Conservation (phyloP, 495 filamentous ascomycete genomes). For the Penicillium macrosclerotiorum region DNA sequence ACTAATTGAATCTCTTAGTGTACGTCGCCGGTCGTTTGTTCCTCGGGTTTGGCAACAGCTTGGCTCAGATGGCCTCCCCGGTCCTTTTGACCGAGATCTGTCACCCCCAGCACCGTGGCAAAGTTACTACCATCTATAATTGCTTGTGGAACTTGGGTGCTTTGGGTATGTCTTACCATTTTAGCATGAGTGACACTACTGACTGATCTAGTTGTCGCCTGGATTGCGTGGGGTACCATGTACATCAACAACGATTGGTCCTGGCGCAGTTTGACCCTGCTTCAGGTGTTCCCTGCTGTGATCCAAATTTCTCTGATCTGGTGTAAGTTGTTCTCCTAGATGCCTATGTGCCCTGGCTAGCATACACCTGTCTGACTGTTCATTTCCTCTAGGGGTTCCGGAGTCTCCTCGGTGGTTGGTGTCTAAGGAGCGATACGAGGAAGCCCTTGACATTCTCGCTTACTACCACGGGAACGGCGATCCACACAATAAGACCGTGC, state of each 20-base stretch:
- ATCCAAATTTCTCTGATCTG: constrained; percentile 43
- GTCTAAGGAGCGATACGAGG: constrained; percentile 31
- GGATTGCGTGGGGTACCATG: constrained; percentile 20
- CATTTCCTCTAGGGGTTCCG: constrained; percentile 30
- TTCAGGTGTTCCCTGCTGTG: constrained; percentile 27
- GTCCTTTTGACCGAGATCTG: constrained; percentile 61
- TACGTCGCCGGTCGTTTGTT: constrained; percentile 34
- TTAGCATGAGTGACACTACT: neutral
- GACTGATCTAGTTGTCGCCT: constrained; percentile 13
- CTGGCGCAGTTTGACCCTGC: constrained; percentile 42
- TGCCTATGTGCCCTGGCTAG: neutral
- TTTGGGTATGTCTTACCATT: constrained; percentile 15
- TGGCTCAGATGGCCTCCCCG: constrained; percentile 60
- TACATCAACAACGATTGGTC: constrained; percentile 41
- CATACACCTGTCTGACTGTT: constrained; percentile 1
- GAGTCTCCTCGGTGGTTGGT: constrained; percentile 47
- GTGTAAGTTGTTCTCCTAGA: constrained; percentile 15
- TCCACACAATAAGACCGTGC: constrained; percentile 16
- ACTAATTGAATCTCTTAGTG: constrained; percentile 5
- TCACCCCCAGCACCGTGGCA: constrained; percentile 62
- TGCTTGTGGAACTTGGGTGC: constrained; percentile 63
- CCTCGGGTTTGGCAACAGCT: constrained; percentile 60
- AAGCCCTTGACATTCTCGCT: constrained; percentile 32
- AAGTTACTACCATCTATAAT: constrained; percentile 63
- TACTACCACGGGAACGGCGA: constrained; percentile 31